Evolutionary conservation across 768 basidiomycete genomes (phyloP), one percentile per base, ranked within the genome.

Genomic region (Suillus occidentalis): DNA sequence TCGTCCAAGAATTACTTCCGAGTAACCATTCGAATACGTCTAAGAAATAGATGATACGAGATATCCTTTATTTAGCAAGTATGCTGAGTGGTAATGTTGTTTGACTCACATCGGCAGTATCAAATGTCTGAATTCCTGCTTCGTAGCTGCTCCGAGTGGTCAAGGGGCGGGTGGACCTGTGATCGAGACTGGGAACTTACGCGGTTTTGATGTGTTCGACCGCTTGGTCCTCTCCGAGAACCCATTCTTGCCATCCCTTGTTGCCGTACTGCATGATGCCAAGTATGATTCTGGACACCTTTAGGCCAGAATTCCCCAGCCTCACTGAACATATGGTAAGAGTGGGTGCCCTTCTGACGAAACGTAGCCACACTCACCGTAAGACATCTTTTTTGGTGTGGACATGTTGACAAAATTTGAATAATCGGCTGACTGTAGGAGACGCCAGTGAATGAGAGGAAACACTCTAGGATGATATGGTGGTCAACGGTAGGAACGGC

Each of bases 1-100:
- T 69, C 89, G 88, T 13, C 91, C 91, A 25, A 91, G 79, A 60
- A 91, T 81, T 55, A 83, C 70, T 72, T 93, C 91, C 0, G 87
- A 88, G 7, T 78, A 74, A 3, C 89, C 89, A 67, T 89, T 86
- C 1, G 86, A 88, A 70, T 91, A 91, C 0, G 83, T 79, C 87
- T 88, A 63, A 40, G 40, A 64, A 56, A 42, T 7, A 52, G 3
- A 25, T 25, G 13, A 50, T 50, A 25, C 25, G 0, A 22, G 7
- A 16, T 52, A 52, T 16, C 50, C 14, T 52, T 28, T 25, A 18
- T 50, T 52, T 28, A 50, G 14, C 49, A 2, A 16, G 14, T 7
- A 50, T 28, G 16, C 25, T 36, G 12, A 13, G 13, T 12, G 13
- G 34, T 56, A n/a, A n/a, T 6, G 58, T 39, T 56, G 37, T 49